Evolutionary conservation across 2,329 filamentous ascomycete genomes (phyloP).

Genomic region (Trichophyton benhamiae): DNA sequence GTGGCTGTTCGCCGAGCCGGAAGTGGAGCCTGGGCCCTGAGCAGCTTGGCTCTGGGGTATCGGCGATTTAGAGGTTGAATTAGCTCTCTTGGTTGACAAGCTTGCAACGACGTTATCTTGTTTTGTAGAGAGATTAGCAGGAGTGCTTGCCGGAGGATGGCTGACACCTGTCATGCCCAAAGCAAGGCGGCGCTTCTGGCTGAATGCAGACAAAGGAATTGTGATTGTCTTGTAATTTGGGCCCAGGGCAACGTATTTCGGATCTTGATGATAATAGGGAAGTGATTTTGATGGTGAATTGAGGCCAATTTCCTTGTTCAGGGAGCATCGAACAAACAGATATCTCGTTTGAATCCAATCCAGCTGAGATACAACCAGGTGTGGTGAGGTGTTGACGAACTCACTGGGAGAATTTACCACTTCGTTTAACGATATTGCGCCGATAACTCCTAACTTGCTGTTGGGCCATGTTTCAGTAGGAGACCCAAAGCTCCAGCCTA

Average conservation of each 20-base stretch:
- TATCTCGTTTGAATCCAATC: conserved; percentile 90
- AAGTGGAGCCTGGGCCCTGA: no score
- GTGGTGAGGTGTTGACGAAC: conserved; percentile 46
- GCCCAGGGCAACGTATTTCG: conserved; percentile 30
- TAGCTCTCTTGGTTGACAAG: background rate
- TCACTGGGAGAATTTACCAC: conserved; percentile 60
- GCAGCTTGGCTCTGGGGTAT: background rate
- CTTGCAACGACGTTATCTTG: no score
- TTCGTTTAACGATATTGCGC: conserved; percentile 66
- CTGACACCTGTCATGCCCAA: background rate
- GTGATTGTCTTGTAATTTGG: conserved; percentile 26
- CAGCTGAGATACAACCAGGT: conserved; percentile 59
- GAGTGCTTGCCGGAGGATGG: background rate
- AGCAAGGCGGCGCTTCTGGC: conserved; percentile 32
- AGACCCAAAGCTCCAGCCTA: background rate
- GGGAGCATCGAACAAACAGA: conserved; percentile 49
- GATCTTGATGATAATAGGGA: conserved; percentile 28
- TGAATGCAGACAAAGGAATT: conserved; percentile 43
- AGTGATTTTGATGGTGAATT: background rate
- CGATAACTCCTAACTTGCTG: conserved; percentile 48
- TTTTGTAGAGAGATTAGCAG: background rate
- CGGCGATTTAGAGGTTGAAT: background rate
- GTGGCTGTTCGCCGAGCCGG: background rate
- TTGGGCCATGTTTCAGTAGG: conserved; percentile 45
- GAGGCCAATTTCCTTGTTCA: background rate